Evolutionary conservation across 2,329 filamentous ascomycete genomes (phyloP), one percentile per base, ranked within the genome.

Genomic region (Colletotrichum chrysophilum): DNA sequence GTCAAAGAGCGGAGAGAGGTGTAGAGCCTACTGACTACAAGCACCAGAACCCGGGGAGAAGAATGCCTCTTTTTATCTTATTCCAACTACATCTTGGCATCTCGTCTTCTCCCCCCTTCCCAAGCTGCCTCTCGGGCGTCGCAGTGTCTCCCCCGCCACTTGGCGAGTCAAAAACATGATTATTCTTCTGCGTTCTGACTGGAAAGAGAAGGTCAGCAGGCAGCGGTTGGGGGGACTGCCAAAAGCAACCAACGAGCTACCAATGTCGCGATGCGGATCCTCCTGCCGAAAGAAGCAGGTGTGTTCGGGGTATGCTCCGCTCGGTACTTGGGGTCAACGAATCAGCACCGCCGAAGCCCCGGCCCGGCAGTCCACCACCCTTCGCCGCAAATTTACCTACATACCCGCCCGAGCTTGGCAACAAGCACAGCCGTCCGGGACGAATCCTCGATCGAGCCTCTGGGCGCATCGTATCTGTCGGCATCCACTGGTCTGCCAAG

Each of bases 201-300:
- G 21, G 62, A 75, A 75, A 68, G 55, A 72, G 69, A 72, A 72
- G 73, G 69, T 72, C 38, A 48, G 21, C 16, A 61, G 34, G 21
- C 38, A 26, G 18, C 52, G 30, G 56, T 56, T 26, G 36, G 36
- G 48, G 10, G 38, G 38, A 26, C 38, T 34, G 52, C 43, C 43
- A 56, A 70, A 32, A n/a, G 36, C 36, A 65, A 48, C 36, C 62
- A 67, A 58, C 69, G 58, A 67, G 52, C 36, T 62, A 16, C 24
- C 48, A 24, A 75, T 68, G 62, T 75, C 73, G 61, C 56, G 69
- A 75, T 72, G 64, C 73, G 64, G 64, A 67, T 43, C 62, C 43
- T 64, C 70, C 64, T 72, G 30, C 73, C 73, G 38, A 56, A 75
- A 75, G 69, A 72, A 72, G 73, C 73, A 75, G 73, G 73, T 75